Evolutionary conservation across 257 asterid genomes (phyloP).

Genomic region (Nicotiana tabacum): DNA sequence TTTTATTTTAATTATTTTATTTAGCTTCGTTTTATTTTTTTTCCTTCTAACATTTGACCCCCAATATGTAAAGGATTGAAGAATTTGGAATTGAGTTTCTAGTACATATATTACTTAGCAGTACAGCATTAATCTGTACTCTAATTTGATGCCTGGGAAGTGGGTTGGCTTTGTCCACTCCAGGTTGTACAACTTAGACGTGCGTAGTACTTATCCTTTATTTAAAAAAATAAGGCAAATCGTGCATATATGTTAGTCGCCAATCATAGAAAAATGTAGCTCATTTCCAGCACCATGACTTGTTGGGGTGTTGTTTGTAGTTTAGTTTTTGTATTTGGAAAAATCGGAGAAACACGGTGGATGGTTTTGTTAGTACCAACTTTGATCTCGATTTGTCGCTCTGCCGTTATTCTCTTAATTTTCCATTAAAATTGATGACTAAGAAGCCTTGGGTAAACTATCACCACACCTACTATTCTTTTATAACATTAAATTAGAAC

Average conservation of each 20-base stretch:
- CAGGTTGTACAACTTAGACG: constrained; percentile 9
- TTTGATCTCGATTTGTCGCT: not conserved
- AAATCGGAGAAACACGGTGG: not conserved
- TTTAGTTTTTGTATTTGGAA: not conserved
- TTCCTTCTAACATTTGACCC: constrained; percentile 8
- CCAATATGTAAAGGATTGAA: constrained; percentile 2
- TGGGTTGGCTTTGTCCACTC: constrained; percentile 8
- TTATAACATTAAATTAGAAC: not conserved
- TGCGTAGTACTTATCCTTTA: not conserved
- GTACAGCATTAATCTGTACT: not conserved
- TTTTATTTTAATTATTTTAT: not conserved
- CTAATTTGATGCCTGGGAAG: constrained; percentile 4
- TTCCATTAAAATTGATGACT: not conserved
- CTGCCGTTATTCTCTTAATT: not conserved
- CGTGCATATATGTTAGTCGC: constrained; percentile 1
- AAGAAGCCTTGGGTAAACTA: not conserved
- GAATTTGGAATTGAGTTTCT: not conserved
- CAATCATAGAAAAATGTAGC: not conserved
- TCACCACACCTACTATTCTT: not conserved
- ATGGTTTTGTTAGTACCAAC: not conserved
- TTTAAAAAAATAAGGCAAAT: not conserved
- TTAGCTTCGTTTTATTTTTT: not conserved
- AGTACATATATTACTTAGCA: not conserved
- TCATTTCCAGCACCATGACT: not conserved
- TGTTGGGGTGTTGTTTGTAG: not conserved